A percentile compares a stretch with the other conserved stretches of the same genome.
These are phyloP conservation scores for Backusella westeae DNA, from an alignment of 192 early-diverging fungal genomes.

Conservation along the genomic window DNA sequence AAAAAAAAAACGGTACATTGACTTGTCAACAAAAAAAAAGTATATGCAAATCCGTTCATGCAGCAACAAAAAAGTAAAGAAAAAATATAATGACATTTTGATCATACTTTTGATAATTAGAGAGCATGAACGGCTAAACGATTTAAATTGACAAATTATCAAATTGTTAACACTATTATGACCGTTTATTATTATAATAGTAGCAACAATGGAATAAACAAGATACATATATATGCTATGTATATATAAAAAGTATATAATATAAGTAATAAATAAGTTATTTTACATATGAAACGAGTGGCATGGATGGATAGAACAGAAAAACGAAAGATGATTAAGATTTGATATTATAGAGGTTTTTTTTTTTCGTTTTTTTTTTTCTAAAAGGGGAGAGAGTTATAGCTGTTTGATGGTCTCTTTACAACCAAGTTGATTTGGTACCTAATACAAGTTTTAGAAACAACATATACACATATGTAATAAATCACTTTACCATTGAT, in stretches of 20 bases:
- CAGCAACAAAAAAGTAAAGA: background rate
- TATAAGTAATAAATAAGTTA: background rate
- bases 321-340: background rate
- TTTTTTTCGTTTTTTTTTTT: background rate
- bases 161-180: background rate
- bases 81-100: background rate
- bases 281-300: background rate
- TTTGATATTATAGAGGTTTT: too few relatives aligned
- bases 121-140: background rate
- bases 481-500: background rate
- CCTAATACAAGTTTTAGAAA: background rate
- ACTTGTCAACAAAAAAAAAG: background rate
- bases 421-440: background rate
- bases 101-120: background rate
- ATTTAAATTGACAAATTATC: background rate
- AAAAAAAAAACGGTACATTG: background rate
- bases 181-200: background rate
- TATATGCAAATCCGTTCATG: background rate
- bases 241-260: background rate
- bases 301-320: background rate
- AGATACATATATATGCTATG: background rate
- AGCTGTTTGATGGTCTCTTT: background rate
- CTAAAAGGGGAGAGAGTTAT: background rate
- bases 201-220: background rate
- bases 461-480: background rate